phyloP scores from a whole-genome alignment of 768 basidiomycete species.

The Russula earlei region DNA sequence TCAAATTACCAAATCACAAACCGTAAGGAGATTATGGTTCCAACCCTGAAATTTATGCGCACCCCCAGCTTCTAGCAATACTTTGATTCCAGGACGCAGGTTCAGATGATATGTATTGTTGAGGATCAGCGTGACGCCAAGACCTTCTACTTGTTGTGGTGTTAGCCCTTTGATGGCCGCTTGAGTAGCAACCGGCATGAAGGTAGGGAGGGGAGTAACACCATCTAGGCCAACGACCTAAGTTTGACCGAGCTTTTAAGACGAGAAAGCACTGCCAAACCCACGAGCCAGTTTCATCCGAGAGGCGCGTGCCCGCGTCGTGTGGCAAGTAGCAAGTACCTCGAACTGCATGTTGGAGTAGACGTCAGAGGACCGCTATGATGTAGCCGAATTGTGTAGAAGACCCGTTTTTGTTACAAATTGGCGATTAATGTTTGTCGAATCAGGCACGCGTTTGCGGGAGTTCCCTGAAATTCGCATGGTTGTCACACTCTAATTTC shows the following conservation, averaged over 20 bases:
- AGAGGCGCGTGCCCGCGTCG: conserved; percentile 77
- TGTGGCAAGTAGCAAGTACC: conserved; percentile 69
- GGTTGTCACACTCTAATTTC: no score
- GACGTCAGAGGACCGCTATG: background rate
- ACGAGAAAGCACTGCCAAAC: conserved; percentile 23
- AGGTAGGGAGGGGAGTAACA: conserved; percentile 74
- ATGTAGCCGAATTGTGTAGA: no score
- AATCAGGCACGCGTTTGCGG: no score
- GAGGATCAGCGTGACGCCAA: conserved; percentile 74
- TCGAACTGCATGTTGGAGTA: conserved; percentile 63
- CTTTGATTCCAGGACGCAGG: conserved; percentile 70
- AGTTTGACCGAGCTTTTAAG: conserved; percentile 1
- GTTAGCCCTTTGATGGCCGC: conserved; percentile 90
- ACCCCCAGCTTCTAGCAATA: conserved; percentile 67
- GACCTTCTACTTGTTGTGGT: conserved; percentile 69
- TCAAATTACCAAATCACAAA: conserved; percentile 24
- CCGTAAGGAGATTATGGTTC: conserved; percentile 77
- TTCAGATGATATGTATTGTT: conserved; percentile 91
- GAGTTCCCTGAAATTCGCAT: no score
- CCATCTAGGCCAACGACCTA: conserved; percentile 44
- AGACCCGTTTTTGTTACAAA: no score
- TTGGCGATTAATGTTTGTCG: no score
- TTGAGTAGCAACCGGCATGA: conserved; percentile 92
- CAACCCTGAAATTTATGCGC: conserved; percentile 90
- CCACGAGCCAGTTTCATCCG: conserved; percentile 74